phyloP scores from a whole-genome alignment of 495 filamentous ascomycete species.

The Hyaloscypha hepaticicola region DNA sequence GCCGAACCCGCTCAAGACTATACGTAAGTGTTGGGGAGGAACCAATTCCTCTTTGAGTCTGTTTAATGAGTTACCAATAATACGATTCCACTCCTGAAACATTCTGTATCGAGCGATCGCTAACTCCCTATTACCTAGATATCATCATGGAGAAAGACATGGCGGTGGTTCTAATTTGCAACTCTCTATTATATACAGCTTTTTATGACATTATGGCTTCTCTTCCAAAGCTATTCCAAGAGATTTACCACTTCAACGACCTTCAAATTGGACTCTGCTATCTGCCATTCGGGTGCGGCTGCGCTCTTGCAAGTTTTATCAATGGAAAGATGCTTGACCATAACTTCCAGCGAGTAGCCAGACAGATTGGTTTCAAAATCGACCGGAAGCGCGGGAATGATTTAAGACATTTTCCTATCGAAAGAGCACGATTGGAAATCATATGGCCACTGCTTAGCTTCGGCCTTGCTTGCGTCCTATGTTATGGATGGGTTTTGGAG shows the following conservation, averaged over 20 bases:
- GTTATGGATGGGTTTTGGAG: constrained; percentile 46
- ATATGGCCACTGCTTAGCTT: constrained; percentile 48
- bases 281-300: constrained; percentile 63
- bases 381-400: constrained; percentile 49
- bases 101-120: too few species aligned
- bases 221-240: constrained; percentile 44
- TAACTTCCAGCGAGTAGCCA: constrained; percentile 49
- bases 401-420: constrained; percentile 60
- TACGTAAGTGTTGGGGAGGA: too few species aligned
- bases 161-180: constrained; percentile 49
- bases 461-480: constrained; percentile 27
- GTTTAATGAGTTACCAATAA: too few species aligned
- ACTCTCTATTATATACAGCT: constrained; percentile 50
- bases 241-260: constrained; percentile 65
- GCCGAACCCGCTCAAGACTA: constrained; percentile 69
- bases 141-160: constrained; percentile 66
- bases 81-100: too few species aligned
- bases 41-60: too few species aligned
- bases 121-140: too few species aligned
- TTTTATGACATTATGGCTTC: constrained; percentile 51
- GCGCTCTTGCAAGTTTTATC: constrained; percentile 62
- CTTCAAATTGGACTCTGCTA: constrained; percentile 65
- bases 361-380: constrained; percentile 42
- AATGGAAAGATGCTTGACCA: constrained; percentile 58
- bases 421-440: constrained; percentile 57